Evolutionary conservation across 2,329 filamentous ascomycete species (phyloP).

Genomic region (Aspergillus pseudotamarii): DNA sequence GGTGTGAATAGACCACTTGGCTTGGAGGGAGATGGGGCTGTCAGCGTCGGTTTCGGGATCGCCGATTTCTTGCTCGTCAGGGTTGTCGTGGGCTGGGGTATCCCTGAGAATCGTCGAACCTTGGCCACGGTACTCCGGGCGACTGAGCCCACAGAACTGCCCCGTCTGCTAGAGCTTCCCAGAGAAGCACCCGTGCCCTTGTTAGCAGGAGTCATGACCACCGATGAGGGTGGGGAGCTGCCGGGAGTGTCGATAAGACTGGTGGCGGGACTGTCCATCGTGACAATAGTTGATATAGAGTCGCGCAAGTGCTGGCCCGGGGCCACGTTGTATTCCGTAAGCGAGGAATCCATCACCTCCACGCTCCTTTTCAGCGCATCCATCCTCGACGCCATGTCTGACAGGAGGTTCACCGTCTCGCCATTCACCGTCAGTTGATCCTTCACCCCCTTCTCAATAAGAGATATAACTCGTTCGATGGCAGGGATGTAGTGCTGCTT

Average conservation of each 20-base stretch:
- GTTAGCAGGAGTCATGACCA: constrained; percentile 58
- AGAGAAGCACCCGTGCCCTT: constrained; percentile 51
- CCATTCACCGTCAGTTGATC: constrained; percentile 96
- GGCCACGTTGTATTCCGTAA: constrained; percentile 69
- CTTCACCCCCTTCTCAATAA: constrained; percentile 94
- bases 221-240: constrained; percentile 70
- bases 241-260: constrained; percentile 73
- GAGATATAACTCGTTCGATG: constrained; percentile 84
- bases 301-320: constrained; percentile 79
- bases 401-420: constrained; percentile 83
- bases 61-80: constrained; percentile 40
- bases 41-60: constrained; percentile 36
- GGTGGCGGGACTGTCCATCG: constrained; percentile 73
- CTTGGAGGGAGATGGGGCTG: constrained; percentile 40
- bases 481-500: constrained; percentile 91
- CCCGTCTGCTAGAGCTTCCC: constrained; percentile 49
- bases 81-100: constrained; percentile 43
- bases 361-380: constrained; percentile 75
- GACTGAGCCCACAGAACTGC: constrained; percentile 47
- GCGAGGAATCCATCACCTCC: constrained; percentile 70
- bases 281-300: constrained; percentile 89
- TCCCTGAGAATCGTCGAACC: constrained; percentile 50
- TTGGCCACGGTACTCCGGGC: constrained; percentile 45
- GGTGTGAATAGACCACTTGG: constrained; percentile 55
- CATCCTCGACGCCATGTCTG: constrained; percentile 84